A percentile compares a stretch with the other conserved stretches of the same genome.
These are phyloP conservation scores for Fusarium sp. DNA, from an alignment of 2,329 filamentous ascomycete species.

Conservation along the genomic window DNA sequence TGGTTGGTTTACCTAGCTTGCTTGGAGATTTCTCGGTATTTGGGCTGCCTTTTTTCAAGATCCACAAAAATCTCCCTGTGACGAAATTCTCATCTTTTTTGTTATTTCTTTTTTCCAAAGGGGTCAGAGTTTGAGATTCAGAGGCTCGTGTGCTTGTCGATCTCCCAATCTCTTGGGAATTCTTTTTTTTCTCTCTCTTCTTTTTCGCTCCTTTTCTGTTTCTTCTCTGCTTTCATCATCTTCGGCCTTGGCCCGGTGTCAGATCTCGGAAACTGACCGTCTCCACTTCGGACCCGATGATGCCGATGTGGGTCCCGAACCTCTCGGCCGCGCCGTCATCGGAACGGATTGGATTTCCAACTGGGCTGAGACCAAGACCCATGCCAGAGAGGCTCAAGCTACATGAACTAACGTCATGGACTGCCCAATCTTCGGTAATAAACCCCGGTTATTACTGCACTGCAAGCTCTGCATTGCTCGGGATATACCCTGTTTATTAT, in stretches of 20 bases:
- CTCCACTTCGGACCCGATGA: slow-evolving; percentile 33
- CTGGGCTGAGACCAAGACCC: slow-evolving; percentile 27
- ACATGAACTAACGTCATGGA: slow-evolving; percentile 32
- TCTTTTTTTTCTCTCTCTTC: background rate
- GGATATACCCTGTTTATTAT: slow-evolving; percentile 28
- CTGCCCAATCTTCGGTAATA: slow-evolving; percentile 36
- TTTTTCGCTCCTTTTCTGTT: background rate
- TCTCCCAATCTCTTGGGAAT: background rate
- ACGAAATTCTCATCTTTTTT: slow-evolving; percentile 16
- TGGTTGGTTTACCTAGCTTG: background rate
- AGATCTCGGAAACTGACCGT: background rate
- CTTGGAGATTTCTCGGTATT: slow-evolving; percentile 42
- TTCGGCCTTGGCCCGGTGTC: slow-evolving; percentile 1
- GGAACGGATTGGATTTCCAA: slow-evolving; percentile 13
- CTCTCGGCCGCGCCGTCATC: slow-evolving; percentile 33
- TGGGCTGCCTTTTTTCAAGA: slow-evolving; percentile 7
- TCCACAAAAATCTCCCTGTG: slow-evolving; percentile 8
- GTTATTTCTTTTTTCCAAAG: slow-evolving; percentile 8
- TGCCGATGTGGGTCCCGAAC: slow-evolving; percentile 28
- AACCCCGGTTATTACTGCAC: slow-evolving; percentile 23
- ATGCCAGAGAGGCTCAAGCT: slow-evolving; percentile 28
- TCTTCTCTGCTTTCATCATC: background rate
- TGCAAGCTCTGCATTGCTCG: slow-evolving; percentile 1
- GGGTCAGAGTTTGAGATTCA: slow-evolving; percentile 15
- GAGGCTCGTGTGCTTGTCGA: background rate